Conservation (phyloP, 352 stramenopile species). For the Pythium aquatile region DNA sequence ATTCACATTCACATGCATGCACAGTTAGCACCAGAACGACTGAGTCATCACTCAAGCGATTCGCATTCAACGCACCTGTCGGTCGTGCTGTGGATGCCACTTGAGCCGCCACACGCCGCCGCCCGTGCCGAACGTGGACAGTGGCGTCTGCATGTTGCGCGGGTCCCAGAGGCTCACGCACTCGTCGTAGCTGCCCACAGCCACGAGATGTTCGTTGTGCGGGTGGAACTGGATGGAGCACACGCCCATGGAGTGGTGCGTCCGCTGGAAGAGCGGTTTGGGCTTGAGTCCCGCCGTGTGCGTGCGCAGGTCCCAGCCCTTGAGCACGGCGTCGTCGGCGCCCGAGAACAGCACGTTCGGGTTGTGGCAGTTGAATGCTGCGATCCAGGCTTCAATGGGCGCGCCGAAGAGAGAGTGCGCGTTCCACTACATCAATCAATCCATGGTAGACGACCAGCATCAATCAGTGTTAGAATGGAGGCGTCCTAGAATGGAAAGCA, state of each 20-base stretch:
- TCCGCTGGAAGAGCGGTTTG: conserved; percentile 54
- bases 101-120: conserved; percentile 85
- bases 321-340: conserved; percentile 73
- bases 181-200: conserved; percentile 85
- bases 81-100: conserved; percentile 54
- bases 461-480: background rate
- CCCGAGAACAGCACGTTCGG: conserved; percentile 77
- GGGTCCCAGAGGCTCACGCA: conserved; percentile 75
- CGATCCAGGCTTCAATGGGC: conserved; percentile 83
- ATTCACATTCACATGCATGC: background rate
- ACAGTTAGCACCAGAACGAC: conserved; percentile 8
- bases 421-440: conserved; percentile 42
- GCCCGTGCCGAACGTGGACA: conserved; percentile 46
- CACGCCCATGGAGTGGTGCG: conserved; percentile 77
- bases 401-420: conserved; percentile 73
- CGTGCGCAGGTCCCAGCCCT: conserved; percentile 73
- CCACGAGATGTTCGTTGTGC: conserved; percentile 56
- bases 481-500: conserved; percentile 10
- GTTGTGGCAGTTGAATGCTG: conserved; percentile 77
- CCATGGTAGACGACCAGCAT: too few species aligned
- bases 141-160: conserved; percentile 54
- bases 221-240: conserved; percentile 87
- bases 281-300: conserved; percentile 5
- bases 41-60: conserved; percentile 19
- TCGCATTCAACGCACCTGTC: conserved; percentile 37